phyloP scores from a whole-genome alignment of 1,284 basidiomycete genomes.

The Boletellus deceptivus region DNA sequence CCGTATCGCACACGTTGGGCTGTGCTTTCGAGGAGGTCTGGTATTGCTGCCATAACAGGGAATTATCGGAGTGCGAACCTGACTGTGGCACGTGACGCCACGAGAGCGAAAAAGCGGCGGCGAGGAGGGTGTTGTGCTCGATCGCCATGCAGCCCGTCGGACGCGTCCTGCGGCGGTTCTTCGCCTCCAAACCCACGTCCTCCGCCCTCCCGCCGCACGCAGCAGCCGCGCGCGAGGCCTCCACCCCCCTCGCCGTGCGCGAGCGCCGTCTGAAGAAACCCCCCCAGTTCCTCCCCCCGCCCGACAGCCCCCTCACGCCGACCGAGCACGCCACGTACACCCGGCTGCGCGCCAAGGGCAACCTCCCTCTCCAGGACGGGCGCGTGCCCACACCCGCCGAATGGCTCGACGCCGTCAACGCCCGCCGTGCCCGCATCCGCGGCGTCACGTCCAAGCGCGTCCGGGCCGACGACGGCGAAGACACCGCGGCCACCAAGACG shows the following conservation, averaged over 20 bases:
- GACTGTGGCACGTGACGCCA: too few species aligned
- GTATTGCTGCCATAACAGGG: too few species aligned
- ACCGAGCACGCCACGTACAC: slow-evolving; percentile 59
- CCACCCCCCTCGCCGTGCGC: slow-evolving; percentile 69
- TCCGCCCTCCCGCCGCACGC: slow-evolving; percentile 41
- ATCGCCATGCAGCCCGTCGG: slow-evolving; percentile 7
- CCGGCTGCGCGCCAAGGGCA: slow-evolving; percentile 53
- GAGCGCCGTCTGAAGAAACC: slow-evolving; percentile 60
- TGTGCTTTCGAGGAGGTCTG: too few species aligned
- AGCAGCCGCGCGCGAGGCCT: slow-evolving; percentile 58
- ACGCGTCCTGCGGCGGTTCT: slow-evolving; percentile 44
- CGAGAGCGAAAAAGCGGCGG: too few species aligned
- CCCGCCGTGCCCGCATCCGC: slow-evolving; percentile 60
- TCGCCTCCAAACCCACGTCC: slow-evolving; percentile 42
- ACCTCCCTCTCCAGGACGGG: slow-evolving; percentile 44
- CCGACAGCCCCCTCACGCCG: slow-evolving; percentile 58
- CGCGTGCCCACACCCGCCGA: slow-evolving; percentile 45
- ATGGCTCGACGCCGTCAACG: slow-evolving; percentile 57
- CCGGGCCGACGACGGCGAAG: too few species aligned
- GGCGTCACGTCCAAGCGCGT: slow-evolving; percentile 45
- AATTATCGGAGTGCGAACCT: too few species aligned
- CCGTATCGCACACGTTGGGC: too few species aligned
- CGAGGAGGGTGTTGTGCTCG: too few species aligned
- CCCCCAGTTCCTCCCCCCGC: slow-evolving; percentile 35
- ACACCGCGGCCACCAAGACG: slow-evolving; percentile 27